Percentiles rank a stretch among this genome's conserved stretches.
Conservation (phyloP, 805 yeast genomes). For the Metschnikowia lochheadii region DNA sequence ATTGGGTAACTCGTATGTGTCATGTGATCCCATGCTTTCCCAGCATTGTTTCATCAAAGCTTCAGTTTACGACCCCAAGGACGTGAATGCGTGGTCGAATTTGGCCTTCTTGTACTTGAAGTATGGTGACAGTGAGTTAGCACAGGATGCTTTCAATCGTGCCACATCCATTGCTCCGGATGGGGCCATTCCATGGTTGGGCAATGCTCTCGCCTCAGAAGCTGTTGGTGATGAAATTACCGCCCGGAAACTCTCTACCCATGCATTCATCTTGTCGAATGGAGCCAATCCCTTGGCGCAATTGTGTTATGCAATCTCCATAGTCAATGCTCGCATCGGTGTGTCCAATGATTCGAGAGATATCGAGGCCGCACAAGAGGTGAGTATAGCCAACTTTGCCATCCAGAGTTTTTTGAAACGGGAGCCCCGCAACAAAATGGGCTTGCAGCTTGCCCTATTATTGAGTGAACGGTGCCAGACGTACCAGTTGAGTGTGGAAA, state of each 20-base stretch:
- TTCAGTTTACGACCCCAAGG: slow-evolving; percentile 60
- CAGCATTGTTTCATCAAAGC: slow-evolving; percentile 95
- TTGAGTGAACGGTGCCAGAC: slow-evolving; percentile 69
- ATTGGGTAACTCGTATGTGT: slow-evolving; percentile 70
- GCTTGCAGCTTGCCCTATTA: slow-evolving; percentile 50
- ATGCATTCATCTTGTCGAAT: slow-evolving; percentile 72
- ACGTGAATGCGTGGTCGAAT: slow-evolving; percentile 72
- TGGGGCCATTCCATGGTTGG: slow-evolving; percentile 74
- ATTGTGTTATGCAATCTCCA: slow-evolving; percentile 62
- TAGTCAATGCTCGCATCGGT: slow-evolving; percentile 44
- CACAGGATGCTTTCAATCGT: slow-evolving; percentile 65
- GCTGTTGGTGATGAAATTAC: slow-evolving; percentile 44
- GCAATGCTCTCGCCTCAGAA: slow-evolving; percentile 66
- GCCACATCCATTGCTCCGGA: slow-evolving; percentile 83
- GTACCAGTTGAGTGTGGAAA: slow-evolving; percentile 48
- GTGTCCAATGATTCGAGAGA: slow-evolving; percentile 49
- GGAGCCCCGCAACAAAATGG: slow-evolving; percentile 54
- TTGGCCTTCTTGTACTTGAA: slow-evolving; percentile 73
- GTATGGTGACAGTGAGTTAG: slow-evolving; percentile 65
- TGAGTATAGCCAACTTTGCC: slow-evolving; percentile 64
- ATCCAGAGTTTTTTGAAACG: slow-evolving; percentile 60
- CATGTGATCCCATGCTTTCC: slow-evolving; percentile 63
- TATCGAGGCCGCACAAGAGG: slow-evolving; percentile 57
- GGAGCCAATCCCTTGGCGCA: slow-evolving; percentile 70
- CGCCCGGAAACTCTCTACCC: slow-evolving; percentile 64